Evolutionary conservation across 2,329 filamentous ascomycete genomes (phyloP).

Genomic region (Paraphoma sp.): DNA sequence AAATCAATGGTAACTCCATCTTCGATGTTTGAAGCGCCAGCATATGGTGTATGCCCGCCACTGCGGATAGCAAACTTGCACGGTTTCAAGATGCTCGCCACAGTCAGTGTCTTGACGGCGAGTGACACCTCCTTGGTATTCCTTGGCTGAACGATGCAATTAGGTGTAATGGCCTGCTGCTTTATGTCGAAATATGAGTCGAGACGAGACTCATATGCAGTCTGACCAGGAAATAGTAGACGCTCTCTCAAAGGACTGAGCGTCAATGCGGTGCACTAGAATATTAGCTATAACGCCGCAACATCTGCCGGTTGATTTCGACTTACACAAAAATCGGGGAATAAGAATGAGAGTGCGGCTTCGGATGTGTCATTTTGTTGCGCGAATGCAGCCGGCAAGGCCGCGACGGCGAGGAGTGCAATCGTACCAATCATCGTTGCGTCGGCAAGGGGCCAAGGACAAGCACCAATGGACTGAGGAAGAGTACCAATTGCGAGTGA

Average conservation of each 20-base stretch:
- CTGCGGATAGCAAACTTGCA: constrained; percentile 34
- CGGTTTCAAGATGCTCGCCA: not conserved
- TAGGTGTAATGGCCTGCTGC: constrained; percentile 26
- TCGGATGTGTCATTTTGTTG: not conserved
- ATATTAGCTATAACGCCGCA: not conserved
- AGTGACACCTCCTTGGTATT: constrained; percentile 22
- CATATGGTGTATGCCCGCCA: constrained; percentile 31
- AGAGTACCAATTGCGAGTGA: not conserved
- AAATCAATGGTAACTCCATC: constrained; percentile 38
- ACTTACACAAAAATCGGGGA: not conserved
- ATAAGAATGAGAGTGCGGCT: not conserved
- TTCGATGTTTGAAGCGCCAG: constrained; percentile 35
- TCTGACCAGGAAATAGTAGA: constrained; percentile 21
- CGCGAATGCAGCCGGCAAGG: not conserved
- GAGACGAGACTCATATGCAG: constrained; percentile 17
- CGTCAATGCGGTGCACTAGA: constrained; percentile 1
- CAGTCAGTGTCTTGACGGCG: constrained; percentile 21
- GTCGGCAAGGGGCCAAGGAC: not conserved
- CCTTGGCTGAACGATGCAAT: constrained; percentile 32
- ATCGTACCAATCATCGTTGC: not conserved
- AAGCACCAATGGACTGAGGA: not conserved
- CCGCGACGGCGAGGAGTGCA: not conserved
- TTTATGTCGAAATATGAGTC: constrained; percentile 29
- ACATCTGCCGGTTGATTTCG: not conserved
- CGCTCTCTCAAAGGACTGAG: constrained; percentile 3